Percentiles rank a stretch among this genome's conserved stretches.
These are phyloP conservation scores for Chenopodium album DNA, from an alignment of 148 eudicot genomes.

Conservation along the genomic window DNA sequence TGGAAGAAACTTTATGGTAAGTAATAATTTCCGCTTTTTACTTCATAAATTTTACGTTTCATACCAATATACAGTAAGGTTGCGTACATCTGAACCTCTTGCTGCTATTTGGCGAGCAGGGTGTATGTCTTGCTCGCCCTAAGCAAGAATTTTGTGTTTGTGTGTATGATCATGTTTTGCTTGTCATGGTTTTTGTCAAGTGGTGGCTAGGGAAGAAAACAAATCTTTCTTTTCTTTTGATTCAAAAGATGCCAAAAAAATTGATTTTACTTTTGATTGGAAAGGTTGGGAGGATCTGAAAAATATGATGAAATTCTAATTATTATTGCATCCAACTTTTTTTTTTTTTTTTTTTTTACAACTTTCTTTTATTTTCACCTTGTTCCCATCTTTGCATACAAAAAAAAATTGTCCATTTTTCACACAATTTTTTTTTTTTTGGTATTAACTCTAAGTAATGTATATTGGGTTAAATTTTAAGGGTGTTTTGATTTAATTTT, in stretches of 20 bases:
- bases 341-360: neutral
- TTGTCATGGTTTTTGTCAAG: conserved; percentile 4
- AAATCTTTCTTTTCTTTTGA: neutral
- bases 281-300: conserved; percentile 21
- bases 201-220: conserved; percentile 15
- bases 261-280: neutral
- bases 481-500: neutral
- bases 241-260: conserved; percentile 1
- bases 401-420: neutral
- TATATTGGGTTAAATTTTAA: conserved; percentile 4
- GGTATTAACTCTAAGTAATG: conserved; percentile 12
- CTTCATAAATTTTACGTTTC: too few species aligned
- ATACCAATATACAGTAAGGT: too few species aligned
- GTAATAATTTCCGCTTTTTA: neutral
- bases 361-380: neutral
- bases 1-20: conserved; percentile 95
- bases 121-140: neutral
- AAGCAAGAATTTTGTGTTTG: neutral
- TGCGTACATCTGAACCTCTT: conserved; percentile 14
- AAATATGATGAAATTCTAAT: conserved; percentile 11
- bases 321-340: conserved; percentile 18
- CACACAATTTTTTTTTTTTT: neutral
- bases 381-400: conserved; percentile 20
- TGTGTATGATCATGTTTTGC: too few species aligned
- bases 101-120: too few species aligned